Percentiles rank a stretch among this genome's conserved stretches.
Evolutionary conservation across 2,329 filamentous ascomycete genomes (phyloP).

Genomic region (Colletotrichum chrysophilum): DNA sequence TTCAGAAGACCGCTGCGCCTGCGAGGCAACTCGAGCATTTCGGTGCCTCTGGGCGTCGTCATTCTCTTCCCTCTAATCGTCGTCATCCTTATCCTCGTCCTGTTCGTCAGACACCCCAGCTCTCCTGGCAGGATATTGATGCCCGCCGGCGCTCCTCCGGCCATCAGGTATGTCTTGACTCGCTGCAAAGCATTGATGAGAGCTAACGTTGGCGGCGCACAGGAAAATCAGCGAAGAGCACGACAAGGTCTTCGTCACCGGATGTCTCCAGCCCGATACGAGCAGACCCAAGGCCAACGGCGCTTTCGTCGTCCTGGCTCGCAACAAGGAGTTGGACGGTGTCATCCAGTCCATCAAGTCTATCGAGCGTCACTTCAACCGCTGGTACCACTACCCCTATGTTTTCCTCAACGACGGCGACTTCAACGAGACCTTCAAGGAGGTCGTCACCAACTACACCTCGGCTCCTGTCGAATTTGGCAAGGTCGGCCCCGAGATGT

Average conservation of each 20-base stretch:
- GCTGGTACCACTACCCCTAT: slow-evolving; percentile 98
- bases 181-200: not conserved
- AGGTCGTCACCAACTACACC: slow-evolving; percentile 88
- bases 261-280: slow-evolving; percentile 83
- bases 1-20: slow-evolving; percentile 86
- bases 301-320: slow-evolving; percentile 91
- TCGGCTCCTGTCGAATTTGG: slow-evolving; percentile 89
- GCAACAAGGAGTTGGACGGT: slow-evolving; percentile 95
- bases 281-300: slow-evolving; percentile 86
- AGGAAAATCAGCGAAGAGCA: slow-evolving; percentile 97
- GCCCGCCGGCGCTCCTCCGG: slow-evolving; percentile 85
- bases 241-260: slow-evolving; percentile 94
- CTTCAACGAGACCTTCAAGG: slow-evolving; percentile 94
- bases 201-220: slow-evolving; percentile 22
- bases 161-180: slow-evolving; percentile 73
- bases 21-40: slow-evolving; percentile 89
- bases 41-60: slow-evolving; percentile 90
- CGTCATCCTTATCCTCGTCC: slow-evolving; percentile 85
- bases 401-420: slow-evolving; percentile 98
- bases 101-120: slow-evolving; percentile 88
- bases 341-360: slow-evolving; percentile 97
- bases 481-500: slow-evolving; percentile 88
- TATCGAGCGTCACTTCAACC: slow-evolving; percentile 97
- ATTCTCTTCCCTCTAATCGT: slow-evolving; percentile 92
- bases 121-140: slow-evolving; percentile 83